phyloP scores from a whole-genome alignment of 1,284 basidiomycete genomes.

The Gymnopus androsaceus region DNA sequence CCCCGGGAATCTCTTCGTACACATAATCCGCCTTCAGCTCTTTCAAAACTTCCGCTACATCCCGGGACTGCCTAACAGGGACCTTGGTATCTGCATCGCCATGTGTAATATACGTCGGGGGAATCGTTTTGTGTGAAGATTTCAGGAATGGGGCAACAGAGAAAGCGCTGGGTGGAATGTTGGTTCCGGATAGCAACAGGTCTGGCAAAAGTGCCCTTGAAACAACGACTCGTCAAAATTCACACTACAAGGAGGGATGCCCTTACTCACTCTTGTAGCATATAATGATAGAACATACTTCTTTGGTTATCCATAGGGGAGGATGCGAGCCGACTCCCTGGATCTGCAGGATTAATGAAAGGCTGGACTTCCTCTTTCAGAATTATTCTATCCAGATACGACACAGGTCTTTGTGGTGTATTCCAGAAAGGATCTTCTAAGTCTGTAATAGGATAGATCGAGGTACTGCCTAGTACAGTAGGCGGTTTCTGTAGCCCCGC shows the following conservation, averaged over 20 bases:
- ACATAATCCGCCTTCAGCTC: constrained; percentile 27
- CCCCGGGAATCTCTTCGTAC: constrained; percentile 31
- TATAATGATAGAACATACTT: constrained; percentile 38
- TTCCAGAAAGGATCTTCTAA: constrained; percentile 38
- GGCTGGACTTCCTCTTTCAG: constrained; percentile 29
- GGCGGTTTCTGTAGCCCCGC: constrained; percentile 30
- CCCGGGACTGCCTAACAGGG: constrained; percentile 32
- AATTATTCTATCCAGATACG: constrained; percentile 34
- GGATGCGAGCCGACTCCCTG: constrained; percentile 25
- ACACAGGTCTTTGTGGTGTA: constrained; percentile 34
- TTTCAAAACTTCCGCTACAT: constrained; percentile 32
- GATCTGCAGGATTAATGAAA: constrained; percentile 31
- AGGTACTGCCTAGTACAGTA: constrained; percentile 32
- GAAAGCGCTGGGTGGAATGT: constrained; percentile 29
- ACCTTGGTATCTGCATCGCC: constrained; percentile 38
- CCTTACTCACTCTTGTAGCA: constrained; percentile 40
- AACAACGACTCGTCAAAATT: not conserved
- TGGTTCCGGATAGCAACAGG: constrained; percentile 34
- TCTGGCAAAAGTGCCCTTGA: constrained; percentile 30
- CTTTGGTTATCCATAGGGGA: constrained; percentile 28
- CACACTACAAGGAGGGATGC: not conserved
- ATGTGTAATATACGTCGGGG: constrained; percentile 37
- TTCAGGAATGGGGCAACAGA: constrained; percentile 34
- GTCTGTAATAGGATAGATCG: constrained; percentile 40
- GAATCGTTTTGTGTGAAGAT: constrained; percentile 23